Evolutionary conservation across 2,329 filamentous ascomycete species (phyloP), one percentile per base, ranked within the genome.

Genomic region (Ophiocordyceps australis): DNA sequence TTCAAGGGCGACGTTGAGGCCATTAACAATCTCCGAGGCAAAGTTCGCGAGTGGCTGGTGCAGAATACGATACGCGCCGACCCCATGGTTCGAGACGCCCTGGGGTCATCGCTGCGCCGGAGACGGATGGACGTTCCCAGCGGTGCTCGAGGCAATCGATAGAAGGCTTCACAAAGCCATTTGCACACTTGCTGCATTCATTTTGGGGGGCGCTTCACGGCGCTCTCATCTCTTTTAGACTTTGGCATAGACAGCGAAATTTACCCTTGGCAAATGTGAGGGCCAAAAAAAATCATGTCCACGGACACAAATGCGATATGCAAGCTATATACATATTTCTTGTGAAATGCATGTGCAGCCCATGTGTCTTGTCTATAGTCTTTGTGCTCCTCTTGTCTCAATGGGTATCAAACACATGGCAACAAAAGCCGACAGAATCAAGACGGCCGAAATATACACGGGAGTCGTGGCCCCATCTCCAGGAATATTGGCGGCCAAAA

Each of bases 1-100:
- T 94, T 83, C 49, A 68, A 62, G 26, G 74, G 73, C n/a, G 76
- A 91, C 41, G 54, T 63, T 19, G 62, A 66, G 32, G 60, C 59
- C n/a, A 55, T 76, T 24, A 58, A 57, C 23, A 70, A 69, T 20
- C 33, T 55, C 11, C 65, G 72, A 33, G 62, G 63, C 21, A 78
- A 76, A 39, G 66, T 94, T 52, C 78, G 74, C 50, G 80, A 89
- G 40, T 92, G 82, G 65, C 57, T 95, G 37, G 72, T 94, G 26
- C 73, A 91, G 47, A 91, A 91, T 43, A 85, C 74, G 10, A 77
- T 91, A 31, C 65, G 71, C 36, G 70, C 66, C 24, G 79, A 86
- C 48, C 74, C 74, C 1, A 80, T 86, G 52, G 86, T 95, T 7
- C 65, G 74, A 37, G 74, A 81, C 47, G 83, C 83, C 1, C 60